Percentiles rank a stretch among this genome's conserved stretches.
Conservation (phyloP, 2,329 filamentous ascomycete genomes). For the Cordyceps cicadae region DNA sequence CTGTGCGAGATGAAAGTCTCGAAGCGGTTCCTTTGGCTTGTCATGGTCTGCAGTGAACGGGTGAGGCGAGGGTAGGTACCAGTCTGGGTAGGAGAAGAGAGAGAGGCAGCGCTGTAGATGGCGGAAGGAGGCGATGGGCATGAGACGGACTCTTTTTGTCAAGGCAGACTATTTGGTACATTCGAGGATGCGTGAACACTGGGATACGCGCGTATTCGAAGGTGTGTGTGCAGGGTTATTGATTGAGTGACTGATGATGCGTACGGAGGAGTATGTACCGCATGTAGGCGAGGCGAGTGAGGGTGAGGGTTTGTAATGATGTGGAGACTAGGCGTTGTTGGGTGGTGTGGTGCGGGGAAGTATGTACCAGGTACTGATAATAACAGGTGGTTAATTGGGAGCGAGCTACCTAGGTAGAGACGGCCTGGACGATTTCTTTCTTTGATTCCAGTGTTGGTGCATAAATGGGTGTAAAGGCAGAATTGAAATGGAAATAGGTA, state of each 20-base stretch:
- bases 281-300: not conserved
- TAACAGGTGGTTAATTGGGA: too few relatives aligned
- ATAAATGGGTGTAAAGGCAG: not conserved
- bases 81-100: not conserved
- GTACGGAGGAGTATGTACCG: too few relatives aligned
- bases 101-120: not conserved
- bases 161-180: not conserved
- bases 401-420: too few relatives aligned
- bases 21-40: not conserved
- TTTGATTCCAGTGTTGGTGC: not conserved
- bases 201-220: not conserved
- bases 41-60: not conserved
- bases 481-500: not conserved
- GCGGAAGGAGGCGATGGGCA: not conserved
- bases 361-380: too few relatives aligned
- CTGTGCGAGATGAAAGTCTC: not conserved
- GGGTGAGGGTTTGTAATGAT: not conserved
- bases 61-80: not conserved
- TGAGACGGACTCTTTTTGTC: not conserved
- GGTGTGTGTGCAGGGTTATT: not conserved
- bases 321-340: constrained; percentile 10
- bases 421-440: not conserved
- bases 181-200: not conserved
- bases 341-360: not conserved
- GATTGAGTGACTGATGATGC: too few relatives aligned